Evolutionary conservation across 176 grass and related monocot genomes (phyloP).

Genomic region (Carex littledalei): DNA sequence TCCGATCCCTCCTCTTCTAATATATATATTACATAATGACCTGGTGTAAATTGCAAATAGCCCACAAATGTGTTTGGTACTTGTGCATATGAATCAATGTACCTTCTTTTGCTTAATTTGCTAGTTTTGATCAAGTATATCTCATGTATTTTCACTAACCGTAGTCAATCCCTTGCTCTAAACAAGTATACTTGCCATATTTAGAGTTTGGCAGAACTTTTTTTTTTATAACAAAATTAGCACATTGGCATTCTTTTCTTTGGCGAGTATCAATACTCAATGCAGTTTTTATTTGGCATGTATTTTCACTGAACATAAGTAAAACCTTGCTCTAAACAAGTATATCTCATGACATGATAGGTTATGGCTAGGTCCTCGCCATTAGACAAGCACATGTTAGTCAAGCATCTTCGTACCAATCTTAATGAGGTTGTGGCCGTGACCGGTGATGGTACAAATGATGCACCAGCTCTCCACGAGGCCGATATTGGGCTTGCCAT

Average conservation of each 20-base stretch:
- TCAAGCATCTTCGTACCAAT: slow-evolving; percentile 72
- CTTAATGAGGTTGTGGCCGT: slow-evolving; percentile 85
- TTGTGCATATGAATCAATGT: neutral
- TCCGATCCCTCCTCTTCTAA: too few species aligned
- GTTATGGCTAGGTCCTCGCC: slow-evolving; percentile 97
- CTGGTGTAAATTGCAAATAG: neutral
- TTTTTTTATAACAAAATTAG: neutral
- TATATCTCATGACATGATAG: slow-evolving; percentile 22
- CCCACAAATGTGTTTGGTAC: neutral
- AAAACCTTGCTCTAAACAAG: too few species aligned
- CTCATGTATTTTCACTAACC: neutral
- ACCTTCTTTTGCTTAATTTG: neutral
- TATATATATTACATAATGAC: neutral
- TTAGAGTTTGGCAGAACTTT: neutral
- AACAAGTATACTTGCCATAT: neutral
- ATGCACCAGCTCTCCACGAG: slow-evolving; percentile 90
- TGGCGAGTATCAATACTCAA: neutral
- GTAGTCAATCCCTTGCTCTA: neutral
- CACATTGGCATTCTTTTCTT: neutral
- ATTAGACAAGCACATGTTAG: slow-evolving; percentile 88
- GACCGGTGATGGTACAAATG: slow-evolving; percentile 94
- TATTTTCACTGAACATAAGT: neutral
- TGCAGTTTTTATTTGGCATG: slow-evolving; percentile 19
- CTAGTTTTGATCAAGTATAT: neutral
- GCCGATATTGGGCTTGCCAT: slow-evolving; percentile 95